phyloP scores from a whole-genome alignment of 768 basidiomycete species.

The Mycena kentingensis region DNA sequence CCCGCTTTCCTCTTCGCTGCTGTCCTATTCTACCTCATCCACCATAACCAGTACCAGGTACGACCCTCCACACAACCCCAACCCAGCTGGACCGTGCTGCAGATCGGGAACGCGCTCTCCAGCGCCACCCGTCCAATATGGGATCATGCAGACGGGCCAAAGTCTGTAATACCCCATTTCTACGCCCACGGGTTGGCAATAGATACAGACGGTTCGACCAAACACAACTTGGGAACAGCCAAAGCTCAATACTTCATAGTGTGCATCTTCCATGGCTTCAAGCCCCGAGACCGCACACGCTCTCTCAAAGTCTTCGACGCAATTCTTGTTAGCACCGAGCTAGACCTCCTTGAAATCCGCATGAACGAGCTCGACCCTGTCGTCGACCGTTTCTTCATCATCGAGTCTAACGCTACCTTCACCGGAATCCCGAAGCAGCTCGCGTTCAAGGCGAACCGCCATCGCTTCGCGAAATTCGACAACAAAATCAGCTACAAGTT shows the following conservation, averaged over 20 bases:
- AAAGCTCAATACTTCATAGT: slow-evolving; percentile 6
- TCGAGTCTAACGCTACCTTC: slow-evolving; percentile 64
- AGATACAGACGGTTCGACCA: slow-evolving; percentile 33
- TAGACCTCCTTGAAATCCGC: slow-evolving; percentile 65
- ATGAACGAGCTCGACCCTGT: slow-evolving; percentile 59
- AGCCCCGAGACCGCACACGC: slow-evolving; percentile 33
- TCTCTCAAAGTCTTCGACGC: slow-evolving; percentile 55
- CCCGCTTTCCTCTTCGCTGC: slow-evolving; percentile 34
- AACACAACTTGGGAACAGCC: background rate
- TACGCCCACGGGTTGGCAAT: slow-evolving; percentile 54
- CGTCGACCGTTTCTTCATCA: slow-evolving; percentile 61
- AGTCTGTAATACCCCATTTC: slow-evolving; percentile 52
- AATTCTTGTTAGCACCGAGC: slow-evolving; percentile 62
- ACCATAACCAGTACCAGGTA: slow-evolving; percentile 47
- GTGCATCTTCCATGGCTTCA: slow-evolving; percentile 60
- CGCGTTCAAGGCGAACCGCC: slow-evolving; percentile 48
- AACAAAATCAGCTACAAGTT: slow-evolving; percentile 55
- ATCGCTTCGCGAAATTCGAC: slow-evolving; percentile 50
- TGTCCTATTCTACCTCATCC: slow-evolving; percentile 36
- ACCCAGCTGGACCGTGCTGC: background rate
- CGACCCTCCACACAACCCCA: background rate
- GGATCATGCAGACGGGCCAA: slow-evolving; percentile 55
- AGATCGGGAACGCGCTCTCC: slow-evolving; percentile 50
- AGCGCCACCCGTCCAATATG: slow-evolving; percentile 62
- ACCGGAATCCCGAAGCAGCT: slow-evolving; percentile 59